Conservation (phyloP, 495 filamentous ascomycete genomes). For the Hamigera avellanea region DNA sequence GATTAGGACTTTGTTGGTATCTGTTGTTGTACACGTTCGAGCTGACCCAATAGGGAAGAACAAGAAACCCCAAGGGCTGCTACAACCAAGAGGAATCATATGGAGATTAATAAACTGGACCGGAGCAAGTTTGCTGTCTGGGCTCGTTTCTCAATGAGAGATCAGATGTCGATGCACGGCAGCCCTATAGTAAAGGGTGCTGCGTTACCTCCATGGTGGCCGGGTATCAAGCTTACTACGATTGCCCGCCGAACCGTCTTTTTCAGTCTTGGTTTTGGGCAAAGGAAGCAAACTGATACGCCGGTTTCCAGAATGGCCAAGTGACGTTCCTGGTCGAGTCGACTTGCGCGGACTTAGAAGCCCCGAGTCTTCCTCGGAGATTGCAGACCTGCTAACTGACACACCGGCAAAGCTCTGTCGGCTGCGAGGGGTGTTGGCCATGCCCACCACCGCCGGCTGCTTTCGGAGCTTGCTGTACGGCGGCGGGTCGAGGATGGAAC, state of each 20-base stretch:
- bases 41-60: conserved; percentile 3
- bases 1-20: no score
- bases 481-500: conserved; percentile 23
- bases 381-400: conserved; percentile 1
- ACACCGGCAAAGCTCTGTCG: conserved; percentile 31
- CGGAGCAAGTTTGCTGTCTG: no score
- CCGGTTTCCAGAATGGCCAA: conserved; percentile 33
- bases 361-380: conserved; percentile 6
- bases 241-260: conserved; percentile 14
- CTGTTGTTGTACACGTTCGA: no score
- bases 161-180: no score
- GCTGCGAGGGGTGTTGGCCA: conserved; percentile 25
- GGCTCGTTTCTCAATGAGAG: no score
- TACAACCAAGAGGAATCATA: no score
- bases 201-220: conserved; percentile 25
- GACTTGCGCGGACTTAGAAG: conserved; percentile 23
- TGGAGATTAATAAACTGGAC: no score
- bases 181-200: no score
- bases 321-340: conserved; percentile 30
- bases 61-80: conserved; percentile 10
- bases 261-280: conserved; percentile 20
- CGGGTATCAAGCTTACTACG: conserved; percentile 22
- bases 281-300: conserved; percentile 39
- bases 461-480: conserved; percentile 32
- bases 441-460: conserved; percentile 1